These are phyloP conservation scores for Fusarium coffeatum DNA, from an alignment of 2,329 filamentous ascomycete genomes.

Conservation along the genomic window DNA sequence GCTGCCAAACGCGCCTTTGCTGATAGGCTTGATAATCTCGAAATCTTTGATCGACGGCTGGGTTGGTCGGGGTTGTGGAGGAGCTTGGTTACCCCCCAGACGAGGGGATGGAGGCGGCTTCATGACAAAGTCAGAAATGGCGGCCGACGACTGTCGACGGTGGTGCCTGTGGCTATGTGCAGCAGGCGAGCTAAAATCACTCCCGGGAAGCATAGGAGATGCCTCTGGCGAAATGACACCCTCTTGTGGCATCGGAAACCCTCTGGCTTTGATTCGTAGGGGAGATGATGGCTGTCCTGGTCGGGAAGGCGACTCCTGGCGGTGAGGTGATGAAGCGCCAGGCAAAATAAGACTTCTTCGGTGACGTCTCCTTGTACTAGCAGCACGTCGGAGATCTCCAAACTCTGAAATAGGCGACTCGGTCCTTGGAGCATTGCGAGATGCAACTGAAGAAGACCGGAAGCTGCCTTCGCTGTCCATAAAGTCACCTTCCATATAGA, in stretches of 20 bases:
- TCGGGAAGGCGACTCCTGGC: slow-evolving; percentile 90
- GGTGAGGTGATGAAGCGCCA: slow-evolving; percentile 79
- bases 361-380: slow-evolving; percentile 84
- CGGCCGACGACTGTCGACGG: slow-evolving; percentile 89
- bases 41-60: slow-evolving; percentile 99
- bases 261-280: slow-evolving; percentile 85
- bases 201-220: slow-evolving; percentile 85
- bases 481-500: slow-evolving; percentile 85
- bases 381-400: slow-evolving; percentile 77
- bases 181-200: slow-evolving; percentile 83
- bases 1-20: slow-evolving; percentile 97
- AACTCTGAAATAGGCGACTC: slow-evolving; percentile 94
- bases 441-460: slow-evolving; percentile 80
- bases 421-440: slow-evolving; percentile 74
- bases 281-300: slow-evolving; percentile 85
- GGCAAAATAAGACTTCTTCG: slow-evolving; percentile 88
- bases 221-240: slow-evolving; percentile 84
- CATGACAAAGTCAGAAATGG: slow-evolving; percentile 76
- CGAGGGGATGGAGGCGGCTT: slow-evolving; percentile 85
- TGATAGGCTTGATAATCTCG: slow-evolving; percentile 99
- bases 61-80: slow-evolving; percentile 86
- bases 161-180: slow-evolving; percentile 74
- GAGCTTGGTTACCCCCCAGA: slow-evolving; percentile 77
- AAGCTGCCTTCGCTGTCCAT: slow-evolving; percentile 90
- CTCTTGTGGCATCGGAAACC: slow-evolving; percentile 68